phyloP scores from a whole-genome alignment of 768 basidiomycete genomes.

The Tricholoma furcatifolium region DNA sequence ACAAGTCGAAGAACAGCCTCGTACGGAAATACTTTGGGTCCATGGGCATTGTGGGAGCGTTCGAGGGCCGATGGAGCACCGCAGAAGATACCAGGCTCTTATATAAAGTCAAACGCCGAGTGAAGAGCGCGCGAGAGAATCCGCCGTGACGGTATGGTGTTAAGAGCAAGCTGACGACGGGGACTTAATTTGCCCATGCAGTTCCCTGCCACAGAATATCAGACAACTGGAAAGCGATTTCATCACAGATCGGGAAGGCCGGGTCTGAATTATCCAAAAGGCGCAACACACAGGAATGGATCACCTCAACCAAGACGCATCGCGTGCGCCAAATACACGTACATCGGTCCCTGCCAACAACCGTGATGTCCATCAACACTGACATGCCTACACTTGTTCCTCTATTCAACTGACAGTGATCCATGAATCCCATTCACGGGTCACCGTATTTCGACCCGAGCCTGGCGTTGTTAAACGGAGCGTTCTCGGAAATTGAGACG shows the following conservation, averaged over 20 bases:
- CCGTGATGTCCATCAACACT: constrained; percentile 9
- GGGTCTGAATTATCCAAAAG: constrained; percentile 10
- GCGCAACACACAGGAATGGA: constrained; percentile 1
- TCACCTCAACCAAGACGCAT: not conserved
- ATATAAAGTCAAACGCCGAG: not conserved
- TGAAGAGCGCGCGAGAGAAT: constrained; percentile 4
- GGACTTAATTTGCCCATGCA: constrained; percentile 9
- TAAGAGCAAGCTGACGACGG: constrained; percentile 2
- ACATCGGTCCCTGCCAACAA: constrained; percentile 17
- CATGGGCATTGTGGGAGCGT: constrained; percentile 22
- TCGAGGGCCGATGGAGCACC: not conserved
- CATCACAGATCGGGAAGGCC: constrained; percentile 14
- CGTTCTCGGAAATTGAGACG: too few relatives aligned
- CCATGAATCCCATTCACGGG: not conserved
- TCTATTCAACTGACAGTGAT: not conserved
- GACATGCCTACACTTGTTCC: too few relatives aligned
- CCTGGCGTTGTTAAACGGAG: too few relatives aligned
- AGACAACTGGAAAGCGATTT: not conserved
- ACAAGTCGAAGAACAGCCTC: constrained; percentile 48
- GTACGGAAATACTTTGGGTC: constrained; percentile 46
- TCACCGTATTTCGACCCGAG: too few relatives aligned
- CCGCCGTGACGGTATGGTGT: not conserved
- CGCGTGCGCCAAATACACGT: constrained; percentile 15
- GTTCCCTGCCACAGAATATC: constrained; percentile 12
- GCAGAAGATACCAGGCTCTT: not conserved